A percentile compares a stretch with the other conserved stretches of the same genome.
These are phyloP conservation scores for Botrytis deweyae DNA, from an alignment of 2,329 filamentous ascomycete genomes.

Conservation along the genomic window DNA sequence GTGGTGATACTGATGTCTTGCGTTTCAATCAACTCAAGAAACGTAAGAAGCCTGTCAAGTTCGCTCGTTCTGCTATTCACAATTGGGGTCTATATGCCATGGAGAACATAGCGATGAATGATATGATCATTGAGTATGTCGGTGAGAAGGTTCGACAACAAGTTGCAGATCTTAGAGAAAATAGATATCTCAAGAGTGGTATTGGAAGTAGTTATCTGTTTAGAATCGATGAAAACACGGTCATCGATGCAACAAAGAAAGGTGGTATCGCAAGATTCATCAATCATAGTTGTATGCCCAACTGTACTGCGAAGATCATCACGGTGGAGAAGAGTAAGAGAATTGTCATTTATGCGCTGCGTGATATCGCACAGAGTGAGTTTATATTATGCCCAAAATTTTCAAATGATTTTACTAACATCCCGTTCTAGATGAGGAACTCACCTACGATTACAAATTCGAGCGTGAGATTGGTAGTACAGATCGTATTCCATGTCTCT, in stretches of 20 bases:
- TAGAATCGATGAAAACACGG: slow-evolving; percentile 95
- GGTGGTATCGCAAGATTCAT: slow-evolving; percentile 98
- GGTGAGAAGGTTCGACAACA: slow-evolving; percentile 96
- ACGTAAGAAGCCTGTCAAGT: slow-evolving; percentile 98
- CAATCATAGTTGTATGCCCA: slow-evolving; percentile 97
- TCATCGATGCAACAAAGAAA: slow-evolving; percentile 97
- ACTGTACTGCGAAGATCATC: slow-evolving; percentile 99
- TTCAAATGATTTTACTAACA: slow-evolving; percentile 27
- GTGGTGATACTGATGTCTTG: slow-evolving; percentile 83
- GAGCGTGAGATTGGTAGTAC: slow-evolving; percentile 93
- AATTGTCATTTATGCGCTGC: slow-evolving; percentile 97
- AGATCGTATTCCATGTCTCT: slow-evolving; percentile 95
- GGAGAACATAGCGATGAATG: slow-evolving; percentile 94
- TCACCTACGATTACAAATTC: slow-evolving; percentile 99
- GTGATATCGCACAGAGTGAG: slow-evolving; percentile 93
- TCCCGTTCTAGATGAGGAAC: slow-evolving; percentile 75
- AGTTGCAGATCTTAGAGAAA: slow-evolving; percentile 94
- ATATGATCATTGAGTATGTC: slow-evolving; percentile 99
- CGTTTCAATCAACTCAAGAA: slow-evolving; percentile 99
- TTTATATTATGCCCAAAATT: slow-evolving; percentile 33
- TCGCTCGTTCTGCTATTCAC: slow-evolving; percentile 95
- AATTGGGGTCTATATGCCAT: slow-evolving; percentile 98
- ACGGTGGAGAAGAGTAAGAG: slow-evolving; percentile 97
- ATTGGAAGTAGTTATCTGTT: slow-evolving; percentile 98
- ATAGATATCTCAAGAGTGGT: slow-evolving; percentile 88